phyloP scores from a whole-genome alignment of 306 rosid species.

The Lathyrus sativus region DNA sequence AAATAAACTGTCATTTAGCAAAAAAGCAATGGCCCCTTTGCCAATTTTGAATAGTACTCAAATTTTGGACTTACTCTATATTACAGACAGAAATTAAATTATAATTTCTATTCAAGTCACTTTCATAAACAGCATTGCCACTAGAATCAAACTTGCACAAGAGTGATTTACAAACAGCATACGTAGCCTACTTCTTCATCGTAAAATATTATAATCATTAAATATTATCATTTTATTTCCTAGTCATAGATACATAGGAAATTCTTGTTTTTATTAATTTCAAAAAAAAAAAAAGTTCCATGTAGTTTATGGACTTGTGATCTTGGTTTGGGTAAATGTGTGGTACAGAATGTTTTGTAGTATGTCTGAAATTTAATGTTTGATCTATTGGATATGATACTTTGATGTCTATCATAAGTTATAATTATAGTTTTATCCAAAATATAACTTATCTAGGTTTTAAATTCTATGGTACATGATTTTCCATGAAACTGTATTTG shows the following conservation, averaged over 20 bases:
- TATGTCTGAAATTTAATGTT: constrained; percentile 3
- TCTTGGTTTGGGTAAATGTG: constrained; percentile 19
- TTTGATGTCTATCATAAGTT: no score
- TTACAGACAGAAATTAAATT: constrained; percentile 38
- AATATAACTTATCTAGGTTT: neutral
- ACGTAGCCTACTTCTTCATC: constrained; percentile 77
- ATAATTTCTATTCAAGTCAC: constrained; percentile 45
- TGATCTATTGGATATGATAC: constrained; percentile 16
- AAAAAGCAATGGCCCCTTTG: constrained; percentile 48
- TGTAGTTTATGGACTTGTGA: constrained; percentile 25
- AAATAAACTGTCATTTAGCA: constrained; percentile 38
- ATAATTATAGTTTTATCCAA: neutral
- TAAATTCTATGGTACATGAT: constrained; percentile 28
- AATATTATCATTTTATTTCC: constrained; percentile 21
- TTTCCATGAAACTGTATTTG: neutral
- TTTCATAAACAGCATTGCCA: constrained; percentile 46
- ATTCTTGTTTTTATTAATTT: constrained; percentile 11
- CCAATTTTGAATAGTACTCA: constrained; percentile 51
- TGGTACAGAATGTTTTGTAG: constrained; percentile 13
- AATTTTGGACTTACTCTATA: constrained; percentile 49
- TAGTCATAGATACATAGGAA: neutral
- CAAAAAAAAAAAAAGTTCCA: constrained; percentile 12
- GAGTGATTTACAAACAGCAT: constrained; percentile 56
- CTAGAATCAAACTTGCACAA: constrained; percentile 44
- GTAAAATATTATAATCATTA: constrained; percentile 34